These are phyloP conservation scores for Litchi chinensis DNA, from an alignment of 345 rosid genomes.

Conservation along the genomic window DNA sequence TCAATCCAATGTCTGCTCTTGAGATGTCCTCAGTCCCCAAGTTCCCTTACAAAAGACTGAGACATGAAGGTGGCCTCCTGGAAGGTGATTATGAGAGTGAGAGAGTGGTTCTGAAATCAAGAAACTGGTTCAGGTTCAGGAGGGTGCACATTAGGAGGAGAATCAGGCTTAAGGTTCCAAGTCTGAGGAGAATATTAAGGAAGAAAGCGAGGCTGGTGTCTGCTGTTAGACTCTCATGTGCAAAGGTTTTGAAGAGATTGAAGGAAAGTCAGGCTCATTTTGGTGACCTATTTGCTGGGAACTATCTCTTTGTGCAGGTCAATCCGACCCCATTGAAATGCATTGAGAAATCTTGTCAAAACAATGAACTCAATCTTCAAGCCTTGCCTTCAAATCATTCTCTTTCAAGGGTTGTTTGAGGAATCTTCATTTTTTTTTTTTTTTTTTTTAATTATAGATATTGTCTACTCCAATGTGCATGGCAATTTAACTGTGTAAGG, in stretches of 20 bases:
- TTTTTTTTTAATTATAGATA: too few relatives aligned
- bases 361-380: background rate
- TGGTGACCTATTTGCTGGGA: slow-evolving; percentile 80
- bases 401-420: slow-evolving; percentile 27
- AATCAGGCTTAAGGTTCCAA: slow-evolving; percentile 49
- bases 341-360: slow-evolving; percentile 32
- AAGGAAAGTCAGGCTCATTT: slow-evolving; percentile 61
- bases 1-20: slow-evolving; percentile 7
- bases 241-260: slow-evolving; percentile 56
- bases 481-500: background rate
- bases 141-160: slow-evolving; percentile 50
- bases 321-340: slow-evolving; percentile 57
- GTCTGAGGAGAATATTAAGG: slow-evolving; percentile 40
- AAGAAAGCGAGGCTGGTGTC: slow-evolving; percentile 38
- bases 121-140: slow-evolving; percentile 41
- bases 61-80: slow-evolving; percentile 25
- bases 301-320: slow-evolving; percentile 69
- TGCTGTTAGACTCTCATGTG: slow-evolving; percentile 33
- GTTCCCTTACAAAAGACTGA: slow-evolving; percentile 50
- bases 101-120: slow-evolving; percentile 22
- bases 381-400: slow-evolving; percentile 17
- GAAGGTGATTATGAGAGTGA: slow-evolving; percentile 19
- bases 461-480: background rate
- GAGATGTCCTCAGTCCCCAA: slow-evolving; percentile 34
- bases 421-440: background rate